A percentile compares a stretch with the other conserved stretches of the same genome.
phyloP scores from a whole-genome alignment of 345 rosid genomes.

The Erysimum cheiranthoides region DNA sequence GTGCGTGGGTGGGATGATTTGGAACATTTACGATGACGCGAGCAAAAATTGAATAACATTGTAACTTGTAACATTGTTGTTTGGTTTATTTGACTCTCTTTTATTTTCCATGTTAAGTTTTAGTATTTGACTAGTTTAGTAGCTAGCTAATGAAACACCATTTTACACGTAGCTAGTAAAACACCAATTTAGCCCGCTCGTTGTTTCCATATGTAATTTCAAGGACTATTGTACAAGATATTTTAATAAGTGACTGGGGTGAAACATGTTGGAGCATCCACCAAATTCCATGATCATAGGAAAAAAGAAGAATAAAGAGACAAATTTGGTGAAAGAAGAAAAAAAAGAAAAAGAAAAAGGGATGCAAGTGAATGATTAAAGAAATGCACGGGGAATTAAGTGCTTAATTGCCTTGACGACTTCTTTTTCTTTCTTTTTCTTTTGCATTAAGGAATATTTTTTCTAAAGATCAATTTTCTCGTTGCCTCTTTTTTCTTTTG shows the following conservation, averaged over 20 bases:
- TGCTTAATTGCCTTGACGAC: constrained; percentile 48
- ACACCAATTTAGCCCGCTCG: not conserved
- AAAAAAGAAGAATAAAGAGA: not conserved
- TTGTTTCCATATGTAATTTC: not conserved
- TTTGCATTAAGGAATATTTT: constrained; percentile 4
- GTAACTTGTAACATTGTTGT: not conserved
- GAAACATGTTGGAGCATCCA: constrained; percentile 3
- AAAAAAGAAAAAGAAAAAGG: constrained; percentile 19
- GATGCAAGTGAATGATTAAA: constrained; percentile 44
- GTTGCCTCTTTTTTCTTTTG: not conserved
- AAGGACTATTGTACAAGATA: not conserved
- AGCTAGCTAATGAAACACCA: not conserved
- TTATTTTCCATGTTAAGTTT: not conserved
- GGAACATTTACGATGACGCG: constrained; percentile 16
- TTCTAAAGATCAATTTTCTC: constrained; percentile 10
- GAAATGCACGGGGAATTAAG: constrained; percentile 47
- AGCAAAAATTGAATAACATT: constrained; percentile 1
- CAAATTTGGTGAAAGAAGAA: not conserved
- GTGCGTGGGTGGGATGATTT: constrained; percentile 32
- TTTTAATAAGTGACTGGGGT: not conserved
- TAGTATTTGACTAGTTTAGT: not conserved
- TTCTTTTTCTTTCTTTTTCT: constrained; percentile 26
- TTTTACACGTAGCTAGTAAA: not conserved
- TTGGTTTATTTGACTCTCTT: not conserved
- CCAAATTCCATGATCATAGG: constrained; percentile 23